Evolutionary conservation across 2,329 filamentous ascomycete species (phyloP).

Genomic region (Arthrocladium fulminans): DNA sequence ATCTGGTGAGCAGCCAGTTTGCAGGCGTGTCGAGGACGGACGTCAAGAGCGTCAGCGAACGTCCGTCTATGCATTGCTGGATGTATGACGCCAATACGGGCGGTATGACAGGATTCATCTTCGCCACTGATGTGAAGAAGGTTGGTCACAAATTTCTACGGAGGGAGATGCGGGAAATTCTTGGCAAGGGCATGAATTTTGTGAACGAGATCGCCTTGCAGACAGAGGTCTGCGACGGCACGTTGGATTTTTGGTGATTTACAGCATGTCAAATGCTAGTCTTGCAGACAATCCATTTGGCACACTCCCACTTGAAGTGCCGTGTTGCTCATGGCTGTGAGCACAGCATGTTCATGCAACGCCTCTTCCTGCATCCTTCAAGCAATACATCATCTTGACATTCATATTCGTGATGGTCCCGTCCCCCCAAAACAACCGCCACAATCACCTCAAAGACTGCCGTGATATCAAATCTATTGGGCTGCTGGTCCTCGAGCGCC

Average conservation of each 20-base stretch:
- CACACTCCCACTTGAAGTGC: not conserved
- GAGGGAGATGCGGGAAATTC: not conserved
- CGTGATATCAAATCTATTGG: constrained; percentile 27
- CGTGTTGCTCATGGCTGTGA: not conserved
- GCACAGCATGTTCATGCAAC: not conserved
- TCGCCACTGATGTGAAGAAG: not conserved
- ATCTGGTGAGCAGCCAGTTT: constrained; percentile 44
- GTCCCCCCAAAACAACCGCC: too few species aligned
- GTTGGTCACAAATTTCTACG: not conserved
- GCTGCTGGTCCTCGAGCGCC: constrained; percentile 60
- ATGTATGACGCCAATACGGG: constrained; percentile 32
- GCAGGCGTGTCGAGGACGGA: constrained; percentile 40
- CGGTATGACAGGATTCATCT: constrained; percentile 34
- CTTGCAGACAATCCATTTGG: not conserved
- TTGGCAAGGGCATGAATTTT: not conserved
- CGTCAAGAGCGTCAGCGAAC: constrained; percentile 36
- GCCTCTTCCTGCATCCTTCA: not conserved
- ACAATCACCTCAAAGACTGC: not conserved
- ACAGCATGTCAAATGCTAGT: constrained; percentile 2
- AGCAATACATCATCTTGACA: not conserved
- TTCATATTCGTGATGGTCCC: not conserved
- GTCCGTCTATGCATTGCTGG: constrained; percentile 27
- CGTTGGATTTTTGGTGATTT: not conserved
- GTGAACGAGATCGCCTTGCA: not conserved
- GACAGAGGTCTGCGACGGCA: not conserved